These are phyloP conservation scores for Ceratorhiza oryzae-sativae DNA, from an alignment of 1,284 basidiomycete species.

Conservation along the genomic window DNA sequence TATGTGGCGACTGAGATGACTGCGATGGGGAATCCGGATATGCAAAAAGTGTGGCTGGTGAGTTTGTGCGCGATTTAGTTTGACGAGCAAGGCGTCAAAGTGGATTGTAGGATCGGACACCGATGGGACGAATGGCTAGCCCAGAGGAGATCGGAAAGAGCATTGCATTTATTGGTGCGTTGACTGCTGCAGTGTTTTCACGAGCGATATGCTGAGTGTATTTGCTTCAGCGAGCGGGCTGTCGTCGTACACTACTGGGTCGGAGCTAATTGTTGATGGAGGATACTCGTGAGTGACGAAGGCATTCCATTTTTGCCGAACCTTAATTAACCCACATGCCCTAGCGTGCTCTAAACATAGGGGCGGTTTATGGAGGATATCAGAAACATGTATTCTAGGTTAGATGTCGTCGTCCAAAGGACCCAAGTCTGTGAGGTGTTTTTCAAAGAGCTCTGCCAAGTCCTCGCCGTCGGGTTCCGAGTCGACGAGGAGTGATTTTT, in stretches of 20 bases:
- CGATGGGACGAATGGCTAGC: constrained; percentile 22
- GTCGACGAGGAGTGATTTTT: background rate
- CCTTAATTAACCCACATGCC: background rate
- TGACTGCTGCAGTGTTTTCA: background rate
- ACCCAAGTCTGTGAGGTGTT: background rate
- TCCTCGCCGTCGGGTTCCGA: constrained; percentile 15
- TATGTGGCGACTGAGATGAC: constrained; percentile 55
- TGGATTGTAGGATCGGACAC: constrained; percentile 21
- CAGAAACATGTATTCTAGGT: background rate
- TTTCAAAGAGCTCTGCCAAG: constrained; percentile 16
- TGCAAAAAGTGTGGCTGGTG: constrained; percentile 37
- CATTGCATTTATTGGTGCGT: constrained; percentile 26
- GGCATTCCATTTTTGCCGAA: background rate
- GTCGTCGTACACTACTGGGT: constrained; percentile 32
- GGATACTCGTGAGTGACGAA: constrained; percentile 33
- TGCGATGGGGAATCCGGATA: constrained; percentile 29
- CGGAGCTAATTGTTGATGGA: constrained; percentile 27
- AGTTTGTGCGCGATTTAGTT: background rate
- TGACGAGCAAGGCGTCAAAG: background rate
- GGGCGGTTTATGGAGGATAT: background rate
- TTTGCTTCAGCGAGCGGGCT: constrained; percentile 14
- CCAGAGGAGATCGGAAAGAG: constrained; percentile 30
- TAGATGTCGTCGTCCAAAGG: constrained; percentile 12
- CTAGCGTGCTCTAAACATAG: background rate
- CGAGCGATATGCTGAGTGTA: background rate